A percentile compares a stretch with the other conserved stretches of the same genome.
These are phyloP conservation scores for Dendrobium catenatum DNA, from an alignment of 106 monocot genomes.

Conservation along the genomic window DNA sequence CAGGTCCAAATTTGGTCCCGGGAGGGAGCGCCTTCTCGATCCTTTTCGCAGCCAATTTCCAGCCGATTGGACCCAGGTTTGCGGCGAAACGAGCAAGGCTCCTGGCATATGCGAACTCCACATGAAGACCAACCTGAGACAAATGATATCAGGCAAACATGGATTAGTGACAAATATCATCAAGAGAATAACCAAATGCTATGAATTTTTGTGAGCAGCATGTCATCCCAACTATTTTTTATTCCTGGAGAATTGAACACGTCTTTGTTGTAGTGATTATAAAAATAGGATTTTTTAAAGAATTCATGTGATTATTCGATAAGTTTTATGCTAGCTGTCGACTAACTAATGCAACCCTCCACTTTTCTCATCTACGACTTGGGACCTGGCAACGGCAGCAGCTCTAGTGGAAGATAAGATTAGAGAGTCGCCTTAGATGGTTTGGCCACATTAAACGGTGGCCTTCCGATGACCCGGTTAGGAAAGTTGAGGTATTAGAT, in stretches of 20 bases:
- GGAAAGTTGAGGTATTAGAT: no score
- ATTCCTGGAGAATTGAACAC: not conserved
- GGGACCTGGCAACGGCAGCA: no score
- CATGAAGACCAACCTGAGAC: conserved; percentile 62
- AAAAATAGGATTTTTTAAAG: not conserved
- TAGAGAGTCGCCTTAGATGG: no score
- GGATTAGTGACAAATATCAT: not conserved
- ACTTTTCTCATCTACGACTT: no score
- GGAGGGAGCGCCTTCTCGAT: conserved; percentile 74
- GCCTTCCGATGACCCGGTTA: no score
- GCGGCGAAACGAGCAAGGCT: conserved; percentile 89
- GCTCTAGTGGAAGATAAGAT: no score
- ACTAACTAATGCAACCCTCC: no score
- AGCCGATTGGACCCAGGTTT: conserved; percentile 65
- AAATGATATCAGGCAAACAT: not conserved
- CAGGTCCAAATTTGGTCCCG: conserved; percentile 69
- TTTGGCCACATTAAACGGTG: no score
- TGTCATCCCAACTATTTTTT: not conserved
- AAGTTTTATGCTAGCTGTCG: no score
- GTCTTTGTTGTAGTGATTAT: not conserved
- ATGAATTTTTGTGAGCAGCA: not conserved
- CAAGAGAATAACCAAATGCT: no score
- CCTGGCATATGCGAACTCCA: conserved; percentile 78
- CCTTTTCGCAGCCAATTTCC: conserved; percentile 53
- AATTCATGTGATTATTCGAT: no score